Evolutionary conservation across 495 filamentous ascomycete species (phyloP).

Genomic region (Penicillium pancosmium): DNA sequence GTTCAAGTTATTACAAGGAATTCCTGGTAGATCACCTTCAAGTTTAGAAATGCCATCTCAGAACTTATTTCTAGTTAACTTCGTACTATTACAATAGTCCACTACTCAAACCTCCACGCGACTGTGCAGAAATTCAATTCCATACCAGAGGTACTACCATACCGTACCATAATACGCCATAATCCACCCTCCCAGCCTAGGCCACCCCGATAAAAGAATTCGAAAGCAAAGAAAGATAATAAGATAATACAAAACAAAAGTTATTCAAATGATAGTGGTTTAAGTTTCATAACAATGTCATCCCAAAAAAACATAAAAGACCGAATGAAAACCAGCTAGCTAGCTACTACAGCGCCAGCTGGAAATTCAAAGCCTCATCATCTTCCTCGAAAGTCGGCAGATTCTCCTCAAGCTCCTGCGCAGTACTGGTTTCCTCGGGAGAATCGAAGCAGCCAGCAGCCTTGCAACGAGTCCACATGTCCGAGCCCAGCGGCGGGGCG

Average conservation of each 20-base stretch:
- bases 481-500: slow-evolving; percentile 41
- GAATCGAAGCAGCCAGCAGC: slow-evolving; percentile 41
- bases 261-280: slow-evolving; percentile 4
- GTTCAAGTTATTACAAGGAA: too few species aligned
- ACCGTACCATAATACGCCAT: slow-evolving; percentile 25
- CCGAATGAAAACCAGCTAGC: background rate
- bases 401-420: slow-evolving; percentile 28
- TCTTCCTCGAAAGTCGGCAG: slow-evolving; percentile 44
- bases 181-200: slow-evolving; percentile 14
- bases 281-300: slow-evolving; percentile 6
- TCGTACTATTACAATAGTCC: too few species aligned
- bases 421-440: slow-evolving; percentile 20
- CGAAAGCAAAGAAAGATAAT: slow-evolving; percentile 11
- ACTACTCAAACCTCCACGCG: background rate
- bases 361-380: slow-evolving; percentile 46
- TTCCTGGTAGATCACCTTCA: too few species aligned
- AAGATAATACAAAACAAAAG: slow-evolving; percentile 16
- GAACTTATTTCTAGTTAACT: too few species aligned
- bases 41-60: too few species aligned
- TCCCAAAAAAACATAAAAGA: background rate
- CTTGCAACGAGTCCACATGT: slow-evolving; percentile 47
- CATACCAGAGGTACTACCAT: slow-evolving; percentile 4
- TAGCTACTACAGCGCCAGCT: slow-evolving; percentile 41
- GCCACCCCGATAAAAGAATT: background rate
- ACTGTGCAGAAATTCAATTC: background rate